Base-by-base conservation (phyloP, 2,329 filamentous ascomycete genomes). In the Magnaporthiopsis poae region DNA sequence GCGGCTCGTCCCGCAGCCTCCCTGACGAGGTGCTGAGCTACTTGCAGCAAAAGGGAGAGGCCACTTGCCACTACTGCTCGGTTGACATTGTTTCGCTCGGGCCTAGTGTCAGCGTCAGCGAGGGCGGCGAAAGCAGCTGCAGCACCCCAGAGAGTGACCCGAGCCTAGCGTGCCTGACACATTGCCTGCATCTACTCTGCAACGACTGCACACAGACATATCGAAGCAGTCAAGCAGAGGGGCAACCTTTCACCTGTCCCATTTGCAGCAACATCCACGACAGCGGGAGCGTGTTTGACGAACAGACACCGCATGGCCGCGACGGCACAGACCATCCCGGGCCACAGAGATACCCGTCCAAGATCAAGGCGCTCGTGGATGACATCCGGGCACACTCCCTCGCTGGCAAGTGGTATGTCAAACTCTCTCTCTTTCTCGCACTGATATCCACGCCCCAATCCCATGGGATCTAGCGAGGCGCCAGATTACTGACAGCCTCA, bases 11-110 rank as follows among this genome's bases (percentile, higher is more conserved):
- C 15, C 39, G 15, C 39, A 46, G 39, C 27, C 60, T 18, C 18
- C 60, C 62, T 15, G 62, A 63, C 13, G 62, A 63, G 15, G 25
- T 63, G n/a, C 62, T 63, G 3, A 63, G 62, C 33, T 63, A 36
- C 27, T n/a, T 63, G 62, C 62, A 63, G 21, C 62, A 63, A 35
- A n/a, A 39, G 25, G 62, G 33, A 5, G 39, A 63, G 33, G 62
- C 62, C 15, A 63, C 13, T 8, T 63, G 62, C 62, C 25, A 18
- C 15, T 52, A 63, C 35, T 63, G 62, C 13, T n/a, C 39, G 25
- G 39, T 39, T 39, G 25, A n/a, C 39, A 63, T 63, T 25, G 27
- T 39, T 33, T 35, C 62, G 18, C 21, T 63, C 1, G 62, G 33
- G 15, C 1, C 60, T 21, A 62, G 15, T 62, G 11, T 35, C 7